phyloP scores from a whole-genome alignment of 2,329 filamentous ascomycete genomes.

The Pseudogymnoascus sp. region DNA sequence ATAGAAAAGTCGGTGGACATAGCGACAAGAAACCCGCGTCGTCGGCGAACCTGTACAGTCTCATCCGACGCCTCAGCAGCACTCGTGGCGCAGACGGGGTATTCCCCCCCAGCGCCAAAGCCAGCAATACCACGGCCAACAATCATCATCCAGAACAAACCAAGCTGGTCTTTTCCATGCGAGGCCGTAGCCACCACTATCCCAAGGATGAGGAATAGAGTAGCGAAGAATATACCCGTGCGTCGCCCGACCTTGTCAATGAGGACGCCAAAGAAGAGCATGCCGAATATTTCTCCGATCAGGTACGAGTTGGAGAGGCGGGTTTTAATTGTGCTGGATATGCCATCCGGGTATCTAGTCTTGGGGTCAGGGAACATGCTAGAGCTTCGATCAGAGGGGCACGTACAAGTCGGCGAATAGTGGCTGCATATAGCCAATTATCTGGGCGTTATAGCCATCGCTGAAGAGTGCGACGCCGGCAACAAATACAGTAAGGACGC shows the following conservation, averaged over 20 bases:
- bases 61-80: too few species aligned
- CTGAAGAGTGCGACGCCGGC: too few species aligned
- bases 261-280: conserved; percentile 43
- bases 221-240: conserved; percentile 39
- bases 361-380: conserved; percentile 26
- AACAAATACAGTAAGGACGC: too few species aligned
- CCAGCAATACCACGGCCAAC: conserved; percentile 18
- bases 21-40: too few species aligned
- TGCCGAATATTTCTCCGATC: conserved; percentile 47
- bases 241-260: conserved; percentile 43
- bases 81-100: too few species aligned
- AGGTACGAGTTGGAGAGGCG: conserved; percentile 46
- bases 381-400: background rate
- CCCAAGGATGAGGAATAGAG: conserved; percentile 35
- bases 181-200: background rate
- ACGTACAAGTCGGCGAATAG: too few species aligned
- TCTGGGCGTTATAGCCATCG: too few species aligned
- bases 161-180: conserved; percentile 19
- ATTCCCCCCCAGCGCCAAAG: too few species aligned
- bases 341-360: conserved; percentile 30
- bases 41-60: too few species aligned
- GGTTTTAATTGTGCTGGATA: conserved; percentile 38
- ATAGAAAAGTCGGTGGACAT: too few species aligned
- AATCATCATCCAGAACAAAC: conserved; percentile 40
- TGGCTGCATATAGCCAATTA: too few species aligned